Conservation (phyloP, 176 grass and related monocot species). For the Rhynchospora breviuscula region DNA sequence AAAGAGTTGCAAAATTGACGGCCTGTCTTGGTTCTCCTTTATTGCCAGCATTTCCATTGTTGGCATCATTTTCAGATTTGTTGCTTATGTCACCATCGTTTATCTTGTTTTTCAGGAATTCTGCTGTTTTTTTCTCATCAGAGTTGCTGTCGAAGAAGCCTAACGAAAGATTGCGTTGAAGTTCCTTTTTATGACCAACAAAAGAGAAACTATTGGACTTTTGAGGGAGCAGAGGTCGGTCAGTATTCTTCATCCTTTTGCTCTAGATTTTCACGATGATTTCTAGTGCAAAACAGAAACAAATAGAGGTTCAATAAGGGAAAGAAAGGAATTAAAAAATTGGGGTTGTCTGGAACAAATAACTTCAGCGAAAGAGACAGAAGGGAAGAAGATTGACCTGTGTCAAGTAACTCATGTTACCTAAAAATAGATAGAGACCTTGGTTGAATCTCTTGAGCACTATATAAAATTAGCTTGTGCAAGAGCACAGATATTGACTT, state of each 20-base stretch:
- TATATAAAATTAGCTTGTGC: constrained; percentile 2
- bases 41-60: background rate
- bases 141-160: constrained; percentile 49
- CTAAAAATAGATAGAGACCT: constrained; percentile 6
- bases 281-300: background rate
- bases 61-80: background rate
- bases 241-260: constrained; percentile 36
- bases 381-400: background rate
- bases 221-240: constrained; percentile 30
- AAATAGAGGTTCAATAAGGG: background rate
- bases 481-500: background rate
- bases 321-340: background rate
- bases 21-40: background rate
- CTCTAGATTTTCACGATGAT: background rate
- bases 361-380: background rate
- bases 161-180: constrained; percentile 76
- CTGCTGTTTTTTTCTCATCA: constrained; percentile 10
- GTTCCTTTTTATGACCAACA: constrained; percentile 44
- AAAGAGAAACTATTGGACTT: constrained; percentile 94
- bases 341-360: background rate
- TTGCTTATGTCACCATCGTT: constrained; percentile 9
- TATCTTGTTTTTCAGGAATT: constrained; percentile 15
- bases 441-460: background rate
- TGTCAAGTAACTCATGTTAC: constrained; percentile 1
- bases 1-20: constrained; percentile 43